Evolutionary conservation across 208 protist genomes (phyloP), one percentile per base, ranked within the genome.

Genomic region (Leishmania arabica): DNA sequence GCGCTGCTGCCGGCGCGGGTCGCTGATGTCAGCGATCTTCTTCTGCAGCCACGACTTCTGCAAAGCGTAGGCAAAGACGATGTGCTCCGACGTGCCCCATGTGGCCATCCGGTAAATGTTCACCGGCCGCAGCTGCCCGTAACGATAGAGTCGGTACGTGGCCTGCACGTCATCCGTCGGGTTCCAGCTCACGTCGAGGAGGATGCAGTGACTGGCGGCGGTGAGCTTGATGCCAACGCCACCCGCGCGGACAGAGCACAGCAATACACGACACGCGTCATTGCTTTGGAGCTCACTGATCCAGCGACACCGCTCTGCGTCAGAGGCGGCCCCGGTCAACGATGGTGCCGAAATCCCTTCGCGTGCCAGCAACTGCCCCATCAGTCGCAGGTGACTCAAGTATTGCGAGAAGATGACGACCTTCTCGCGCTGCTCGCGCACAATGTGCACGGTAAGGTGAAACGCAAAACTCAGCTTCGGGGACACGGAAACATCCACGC

Each of bases 141-240:
- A 98, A 49, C 98, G 91, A 85, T 98, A 99, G 0, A 98, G 86
- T 13, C 98, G 95, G 84, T 98, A 98, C 45, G 97, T 98, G 3
- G 98, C 98, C 89, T 99, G 96, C 31, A 88, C 83, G 81, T 98
- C 95, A 75, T 96, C 87, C 0, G 94, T 78, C 1, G 97, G 96
- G 81, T 99, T 98, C 96, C 97, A 99, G 77, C 90, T 93, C 21
- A 97, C 91, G 78, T 99, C 98, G 76, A 99, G 95, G 40, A 99
- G 75, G 49, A 99, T 94, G 76, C 99, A 98, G 82, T 96, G 93
- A 81, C 96, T 98, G 19, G 98, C 98, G 0, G 90, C 87, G 8
- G 84, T 88, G 3, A 99, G 87, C 69, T 99, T 99, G 78, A 99
- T 93, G 45, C 98, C 98, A 11, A 98, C 88, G 51, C 96, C 93